Percentiles rank a stretch among this genome's conserved stretches.
These are phyloP conservation scores for Saprolegnia parasitica DNA, from an alignment of 352 stramenopile genomes.

Conservation along the genomic window DNA sequence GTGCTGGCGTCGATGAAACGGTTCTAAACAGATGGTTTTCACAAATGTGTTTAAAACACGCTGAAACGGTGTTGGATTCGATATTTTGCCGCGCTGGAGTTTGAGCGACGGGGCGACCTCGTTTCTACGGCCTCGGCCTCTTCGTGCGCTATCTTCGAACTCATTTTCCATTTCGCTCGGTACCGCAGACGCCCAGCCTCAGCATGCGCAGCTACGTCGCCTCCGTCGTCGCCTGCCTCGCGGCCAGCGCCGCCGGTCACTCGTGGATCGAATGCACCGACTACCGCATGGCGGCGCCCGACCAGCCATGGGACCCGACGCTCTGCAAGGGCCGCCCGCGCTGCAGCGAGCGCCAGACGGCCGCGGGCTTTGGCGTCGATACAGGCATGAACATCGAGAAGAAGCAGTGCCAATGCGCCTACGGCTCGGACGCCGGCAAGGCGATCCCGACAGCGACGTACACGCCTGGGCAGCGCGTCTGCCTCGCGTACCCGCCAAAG, in stretches of 20 bases:
- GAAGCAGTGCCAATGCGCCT: slow-evolving; percentile 32
- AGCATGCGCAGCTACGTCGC: too few relatives aligned
- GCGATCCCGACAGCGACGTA: slow-evolving; percentile 30
- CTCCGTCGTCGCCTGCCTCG: too few relatives aligned
- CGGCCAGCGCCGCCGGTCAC: slow-evolving; percentile 10
- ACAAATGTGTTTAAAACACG: too few relatives aligned
- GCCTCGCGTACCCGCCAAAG: slow-evolving; percentile 39
- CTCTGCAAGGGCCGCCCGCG: slow-evolving; percentile 33
- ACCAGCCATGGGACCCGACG: slow-evolving; percentile 31
- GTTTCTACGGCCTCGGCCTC: too few relatives aligned
- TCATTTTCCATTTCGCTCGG: too few relatives aligned
- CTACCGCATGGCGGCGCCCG: slow-evolving; percentile 32
- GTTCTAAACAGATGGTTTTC: too few relatives aligned
- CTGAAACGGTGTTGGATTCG: too few relatives aligned
- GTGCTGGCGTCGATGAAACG: too few relatives aligned
- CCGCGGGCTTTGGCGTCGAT: slow-evolving; percentile 33
- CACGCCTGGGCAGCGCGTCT: slow-evolving; percentile 37
- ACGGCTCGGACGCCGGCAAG: slow-evolving; percentile 19
- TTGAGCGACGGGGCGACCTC: too few relatives aligned
- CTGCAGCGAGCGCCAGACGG: slow-evolving; percentile 32
- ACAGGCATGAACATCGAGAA: slow-evolving; percentile 36
- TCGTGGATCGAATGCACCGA: slow-evolving; percentile 43
- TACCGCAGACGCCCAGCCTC: too few relatives aligned
- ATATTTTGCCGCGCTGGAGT: too few relatives aligned
- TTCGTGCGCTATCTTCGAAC: too few relatives aligned